Conservation (phyloP, 2,329 filamentous ascomycete genomes). For the Beauveria medogensis region DNA sequence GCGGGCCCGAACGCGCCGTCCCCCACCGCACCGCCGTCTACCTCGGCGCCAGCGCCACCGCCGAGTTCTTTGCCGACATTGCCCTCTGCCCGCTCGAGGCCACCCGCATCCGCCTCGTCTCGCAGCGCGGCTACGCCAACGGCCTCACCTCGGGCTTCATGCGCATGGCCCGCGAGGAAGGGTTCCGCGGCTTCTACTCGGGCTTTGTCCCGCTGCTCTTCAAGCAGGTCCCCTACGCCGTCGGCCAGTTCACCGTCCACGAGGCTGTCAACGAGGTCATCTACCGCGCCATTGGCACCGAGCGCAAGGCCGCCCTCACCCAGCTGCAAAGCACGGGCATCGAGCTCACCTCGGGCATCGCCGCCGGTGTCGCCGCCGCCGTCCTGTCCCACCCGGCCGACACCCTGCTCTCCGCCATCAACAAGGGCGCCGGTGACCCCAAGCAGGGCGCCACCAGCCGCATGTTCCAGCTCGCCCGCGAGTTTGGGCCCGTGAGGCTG, state of each 20-base stretch:
- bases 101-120: slow-evolving; percentile 69
- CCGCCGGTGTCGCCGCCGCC: slow-evolving; percentile 82
- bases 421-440: slow-evolving; percentile 44
- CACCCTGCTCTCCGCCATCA: slow-evolving; percentile 46
- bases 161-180: slow-evolving; percentile 69
- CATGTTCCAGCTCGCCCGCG: slow-evolving; percentile 43
- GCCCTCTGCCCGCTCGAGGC: slow-evolving; percentile 87
- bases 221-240: slow-evolving; percentile 89
- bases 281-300: slow-evolving; percentile 59
- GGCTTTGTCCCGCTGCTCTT: slow-evolving; percentile 81
- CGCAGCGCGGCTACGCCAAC: slow-evolving; percentile 67
- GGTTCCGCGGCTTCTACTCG: slow-evolving; percentile 77
- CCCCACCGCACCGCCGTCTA: slow-evolving; percentile 52
- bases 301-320: slow-evolving; percentile 59
- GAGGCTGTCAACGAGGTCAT: slow-evolving; percentile 77
- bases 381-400: slow-evolving; percentile 86
- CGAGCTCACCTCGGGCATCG: slow-evolving; percentile 78
- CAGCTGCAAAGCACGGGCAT: slow-evolving; percentile 68
- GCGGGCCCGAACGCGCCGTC: slow-evolving; percentile 37
- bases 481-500: slow-evolving; percentile 42
- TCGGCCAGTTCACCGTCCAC: slow-evolving; percentile 90
- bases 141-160: slow-evolving; percentile 64
- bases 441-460: slow-evolving; percentile 39
- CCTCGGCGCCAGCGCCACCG: slow-evolving; percentile 60
- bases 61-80: slow-evolving; percentile 68